Conservation (phyloP, 352 stramenopile species). For the Pythium volutum region DNA sequence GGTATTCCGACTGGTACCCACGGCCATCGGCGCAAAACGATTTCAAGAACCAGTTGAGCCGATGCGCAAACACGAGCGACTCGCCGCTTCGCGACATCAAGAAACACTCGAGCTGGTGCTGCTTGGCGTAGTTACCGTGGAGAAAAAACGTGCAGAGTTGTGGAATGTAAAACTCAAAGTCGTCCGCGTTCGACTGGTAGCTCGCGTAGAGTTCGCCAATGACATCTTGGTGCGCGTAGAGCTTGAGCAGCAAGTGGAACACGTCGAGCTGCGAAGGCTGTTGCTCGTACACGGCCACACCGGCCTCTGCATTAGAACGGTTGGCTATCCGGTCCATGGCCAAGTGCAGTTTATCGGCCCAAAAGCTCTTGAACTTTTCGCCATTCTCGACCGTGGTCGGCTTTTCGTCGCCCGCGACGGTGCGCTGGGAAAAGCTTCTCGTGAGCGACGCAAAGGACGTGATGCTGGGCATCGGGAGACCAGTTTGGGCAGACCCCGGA, state of each 20-base stretch:
- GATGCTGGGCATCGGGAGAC: slow-evolving; percentile 18
- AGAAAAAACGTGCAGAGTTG: slow-evolving; percentile 86
- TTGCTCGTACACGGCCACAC: slow-evolving; percentile 21
- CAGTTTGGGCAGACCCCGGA: slow-evolving; percentile 6
- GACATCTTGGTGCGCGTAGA: slow-evolving; percentile 83
- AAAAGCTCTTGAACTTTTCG: slow-evolving; percentile 75
- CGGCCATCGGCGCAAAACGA: slow-evolving; percentile 73
- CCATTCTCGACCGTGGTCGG: slow-evolving; percentile 28
- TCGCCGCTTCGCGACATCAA: slow-evolving; percentile 78
- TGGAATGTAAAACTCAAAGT: slow-evolving; percentile 90
- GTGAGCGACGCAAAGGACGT: slow-evolving; percentile 25
- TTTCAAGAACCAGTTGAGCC: slow-evolving; percentile 83
- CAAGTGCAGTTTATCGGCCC: slow-evolving; percentile 69
- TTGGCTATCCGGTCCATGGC: slow-evolving; percentile 57
- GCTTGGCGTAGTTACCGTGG: slow-evolving; percentile 81
- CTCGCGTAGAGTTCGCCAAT: slow-evolving; percentile 71
- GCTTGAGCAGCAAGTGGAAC: slow-evolving; percentile 73
- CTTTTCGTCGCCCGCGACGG: neutral
- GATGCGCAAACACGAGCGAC: slow-evolving; percentile 83
- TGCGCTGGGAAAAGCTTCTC: slow-evolving; percentile 15
- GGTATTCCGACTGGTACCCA: slow-evolving; percentile 71
- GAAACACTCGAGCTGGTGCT: slow-evolving; percentile 85
- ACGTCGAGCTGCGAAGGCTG: slow-evolving; percentile 31
- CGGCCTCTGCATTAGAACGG: slow-evolving; percentile 23
- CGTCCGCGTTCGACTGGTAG: slow-evolving; percentile 53